A percentile compares a stretch with the other conserved stretches of the same genome.
phyloP scores from a whole-genome alignment of 208 protist species.

The Crithidia fasciculata region DNA sequence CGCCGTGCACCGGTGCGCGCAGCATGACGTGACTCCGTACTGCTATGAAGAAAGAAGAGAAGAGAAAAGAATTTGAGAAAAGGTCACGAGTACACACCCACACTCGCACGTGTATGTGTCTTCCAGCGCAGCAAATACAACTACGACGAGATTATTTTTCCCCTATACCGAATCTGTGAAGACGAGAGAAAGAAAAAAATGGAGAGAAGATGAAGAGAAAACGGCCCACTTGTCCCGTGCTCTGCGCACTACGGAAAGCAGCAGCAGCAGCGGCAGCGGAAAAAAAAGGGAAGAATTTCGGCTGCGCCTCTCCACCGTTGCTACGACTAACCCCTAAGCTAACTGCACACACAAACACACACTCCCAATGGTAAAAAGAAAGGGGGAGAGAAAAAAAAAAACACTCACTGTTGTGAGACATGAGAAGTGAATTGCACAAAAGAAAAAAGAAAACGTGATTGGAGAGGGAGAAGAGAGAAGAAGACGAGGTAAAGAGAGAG shows the following conservation, averaged over 20 bases:
- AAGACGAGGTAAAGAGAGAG: background rate
- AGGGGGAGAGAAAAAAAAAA: background rate
- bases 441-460: background rate
- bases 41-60: constrained; percentile 9
- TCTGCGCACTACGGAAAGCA: too few species aligned
- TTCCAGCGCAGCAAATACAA: background rate
- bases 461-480: background rate
- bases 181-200: background rate
- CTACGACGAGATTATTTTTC: background rate
- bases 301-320: too few species aligned
- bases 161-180: constrained; percentile 3
- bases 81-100: background rate
- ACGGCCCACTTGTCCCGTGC: too few species aligned
- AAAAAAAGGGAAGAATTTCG: too few species aligned
- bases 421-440: background rate
- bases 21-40: constrained; percentile 14
- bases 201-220: background rate
- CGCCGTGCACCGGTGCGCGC: constrained; percentile 22
- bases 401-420: background rate
- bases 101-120: background rate
- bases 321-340: too few species aligned
- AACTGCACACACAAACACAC: too few species aligned
- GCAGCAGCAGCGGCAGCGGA: too few species aligned
- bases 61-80: constrained; percentile 7
- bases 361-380: too few species aligned